phyloP scores from a whole-genome alignment of 176 grass and related monocot species.

The Eragrostis curvula region DNA sequence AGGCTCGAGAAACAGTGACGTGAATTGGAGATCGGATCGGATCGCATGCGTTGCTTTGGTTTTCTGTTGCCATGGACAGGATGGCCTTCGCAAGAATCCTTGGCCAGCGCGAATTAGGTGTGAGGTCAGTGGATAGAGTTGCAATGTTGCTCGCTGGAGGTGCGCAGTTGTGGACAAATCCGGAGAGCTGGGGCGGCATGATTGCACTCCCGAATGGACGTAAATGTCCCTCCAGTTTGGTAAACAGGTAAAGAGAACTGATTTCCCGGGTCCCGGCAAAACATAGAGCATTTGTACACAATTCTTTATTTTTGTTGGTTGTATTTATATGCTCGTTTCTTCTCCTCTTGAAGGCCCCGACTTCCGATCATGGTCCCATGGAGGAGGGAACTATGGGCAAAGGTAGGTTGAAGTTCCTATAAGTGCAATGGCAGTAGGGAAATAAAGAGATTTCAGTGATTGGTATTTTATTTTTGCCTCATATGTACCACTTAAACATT shows the following conservation, averaged over 20 bases:
- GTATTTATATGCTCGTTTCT: too few species aligned
- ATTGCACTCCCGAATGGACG: neutral
- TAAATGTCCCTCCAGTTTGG: neutral
- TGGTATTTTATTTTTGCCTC: too few species aligned
- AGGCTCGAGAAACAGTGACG: neutral
- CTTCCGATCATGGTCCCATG: too few species aligned
- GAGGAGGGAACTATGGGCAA: too few species aligned
- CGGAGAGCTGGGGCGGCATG: neutral
- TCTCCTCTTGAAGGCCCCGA: too few species aligned
- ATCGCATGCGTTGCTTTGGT: neutral
- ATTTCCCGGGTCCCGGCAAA: neutral
- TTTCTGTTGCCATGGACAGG: neutral
- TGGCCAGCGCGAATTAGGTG: conserved; percentile 20
- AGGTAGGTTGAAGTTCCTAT: too few species aligned
- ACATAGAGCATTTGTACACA: neutral
- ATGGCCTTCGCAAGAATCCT: conserved; percentile 15
- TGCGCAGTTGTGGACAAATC: neutral
- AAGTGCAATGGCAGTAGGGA: too few species aligned
- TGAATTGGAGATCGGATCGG: conserved; percentile 17
- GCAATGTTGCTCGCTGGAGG: neutral
- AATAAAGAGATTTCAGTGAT: too few species aligned
- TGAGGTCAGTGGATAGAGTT: conserved; percentile 29
- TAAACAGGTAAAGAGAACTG: neutral
- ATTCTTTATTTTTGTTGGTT: neutral
- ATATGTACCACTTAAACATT: too few species aligned